phyloP scores from a whole-genome alignment of 306 rosid genomes.

The Hippophae rhamnoides region DNA sequence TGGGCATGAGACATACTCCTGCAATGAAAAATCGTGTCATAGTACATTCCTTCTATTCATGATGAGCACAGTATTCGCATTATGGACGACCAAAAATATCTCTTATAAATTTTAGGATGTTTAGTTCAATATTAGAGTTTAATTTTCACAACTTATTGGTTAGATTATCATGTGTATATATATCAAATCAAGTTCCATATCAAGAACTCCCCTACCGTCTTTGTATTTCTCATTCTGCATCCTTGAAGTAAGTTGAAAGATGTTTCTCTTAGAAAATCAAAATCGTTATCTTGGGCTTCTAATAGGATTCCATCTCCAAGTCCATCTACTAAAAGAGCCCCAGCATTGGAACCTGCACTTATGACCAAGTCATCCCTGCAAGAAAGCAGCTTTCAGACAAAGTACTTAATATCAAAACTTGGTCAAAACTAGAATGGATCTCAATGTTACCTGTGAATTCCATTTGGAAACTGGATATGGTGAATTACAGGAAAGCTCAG shows the following conservation, averaged over 20 bases:
- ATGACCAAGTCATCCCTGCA: constrained; percentile 90
- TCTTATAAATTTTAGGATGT: too few relatives aligned
- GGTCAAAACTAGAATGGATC: constrained; percentile 4
- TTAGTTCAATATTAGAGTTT: too few relatives aligned
- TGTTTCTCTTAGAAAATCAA: constrained; percentile 76
- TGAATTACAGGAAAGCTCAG: constrained; percentile 81
- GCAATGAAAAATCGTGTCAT: constrained; percentile 16
- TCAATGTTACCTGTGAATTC: constrained; percentile 60
- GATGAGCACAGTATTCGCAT: background rate
- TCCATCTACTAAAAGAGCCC: constrained; percentile 94
- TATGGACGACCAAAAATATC: too few relatives aligned
- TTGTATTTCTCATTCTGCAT: constrained; percentile 96
- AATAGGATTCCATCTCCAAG: constrained; percentile 90
- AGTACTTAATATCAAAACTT: constrained; percentile 8
- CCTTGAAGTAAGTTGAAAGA: constrained; percentile 98
- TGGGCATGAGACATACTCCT: constrained; percentile 99
- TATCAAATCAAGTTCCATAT: background rate
- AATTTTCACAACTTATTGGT: too few relatives aligned
- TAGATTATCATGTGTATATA: background rate
- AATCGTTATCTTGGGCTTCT: constrained; percentile 79
- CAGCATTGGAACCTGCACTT: constrained; percentile 80
- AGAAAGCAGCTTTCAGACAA: constrained; percentile 8
- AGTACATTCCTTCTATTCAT: background rate
- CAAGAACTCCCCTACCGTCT: constrained; percentile 52
- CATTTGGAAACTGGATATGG: constrained; percentile 79